Base-by-base conservation (phyloP, 2,329 filamentous ascomycete genomes). In the Penicillium olsonii region DNA sequence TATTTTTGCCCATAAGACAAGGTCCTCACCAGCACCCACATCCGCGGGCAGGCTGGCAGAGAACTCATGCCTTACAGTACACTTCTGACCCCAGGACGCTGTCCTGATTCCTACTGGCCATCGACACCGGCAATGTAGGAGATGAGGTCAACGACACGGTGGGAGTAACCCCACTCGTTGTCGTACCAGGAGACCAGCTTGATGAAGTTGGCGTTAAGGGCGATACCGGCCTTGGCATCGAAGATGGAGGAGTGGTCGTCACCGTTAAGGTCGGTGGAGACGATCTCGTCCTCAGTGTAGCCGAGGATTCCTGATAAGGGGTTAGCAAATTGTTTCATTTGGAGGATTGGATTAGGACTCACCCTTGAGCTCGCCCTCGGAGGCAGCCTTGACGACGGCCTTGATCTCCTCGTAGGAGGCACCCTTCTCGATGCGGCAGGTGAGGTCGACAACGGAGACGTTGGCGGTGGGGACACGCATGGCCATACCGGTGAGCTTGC, bases 141-240 rank as follows among this genome's bases (percentile, higher is more conserved):
- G 58, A 76, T 72, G 68, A 94, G 87, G 78, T 94, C 88, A 65
- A 92, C 80, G 69, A 92, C 88, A 85, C 88, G 94, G 81, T 92
- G 92, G 77, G 89, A 95, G 88, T 99, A 97, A 72, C 92, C 94
- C 91, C 92, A 96, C 85, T 97, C 92, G 84, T 97, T 97, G 84
- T 96, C 91, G 80, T 96, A 96, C 94, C 92, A 97, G 69, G 87
- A 87, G 75, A 96, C 88, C 57, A 99, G 84, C 88, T 99, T 99
- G 84, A 96, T 86, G 76, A 97, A 97, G 87, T 96, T 92, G 71
- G 91, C 78, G 86, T 97, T 99, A 68, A 99, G 87, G 63, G 92
- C 88, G 79, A 99, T 97, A 84, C 94, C 94, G 55, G 94, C 94
- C 88, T 96, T 95, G 77, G 91, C 92, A 76, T 99, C 94, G 78